Conservation (phyloP, 129 eudicot species). For the Smallanthus sonchifolius region DNA sequence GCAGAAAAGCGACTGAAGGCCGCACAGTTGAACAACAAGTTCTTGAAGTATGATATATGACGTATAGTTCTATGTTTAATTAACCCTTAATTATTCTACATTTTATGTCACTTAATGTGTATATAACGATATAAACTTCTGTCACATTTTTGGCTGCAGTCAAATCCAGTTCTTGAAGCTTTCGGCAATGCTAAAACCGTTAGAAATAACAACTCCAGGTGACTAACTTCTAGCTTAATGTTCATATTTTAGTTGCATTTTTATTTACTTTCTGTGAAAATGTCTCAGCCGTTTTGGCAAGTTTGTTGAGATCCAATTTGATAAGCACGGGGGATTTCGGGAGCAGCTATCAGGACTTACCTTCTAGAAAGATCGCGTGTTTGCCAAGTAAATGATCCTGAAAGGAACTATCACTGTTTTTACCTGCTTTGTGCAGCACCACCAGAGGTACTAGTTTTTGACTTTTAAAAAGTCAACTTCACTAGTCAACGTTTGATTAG, state of each 20-base stretch:
- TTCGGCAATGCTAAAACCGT: slow-evolving; percentile 99
- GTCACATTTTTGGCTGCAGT: slow-evolving; percentile 52
- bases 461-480: neutral
- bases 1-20: slow-evolving; percentile 93
- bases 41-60: slow-evolving; percentile 81
- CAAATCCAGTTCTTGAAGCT: slow-evolving; percentile 99
- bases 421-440: slow-evolving; percentile 99
- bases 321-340: slow-evolving; percentile 96
- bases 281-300: slow-evolving; percentile 90
- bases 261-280: slow-evolving; percentile 5
- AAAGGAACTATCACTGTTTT: slow-evolving; percentile 96
- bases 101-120: neutral
- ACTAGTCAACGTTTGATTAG: slow-evolving; percentile 14
- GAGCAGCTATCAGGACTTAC: slow-evolving; percentile 98
- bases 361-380: slow-evolving; percentile 98
- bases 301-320: slow-evolving; percentile 98
- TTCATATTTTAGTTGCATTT: slow-evolving; percentile 6
- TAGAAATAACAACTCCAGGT: slow-evolving; percentile 99
- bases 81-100: slow-evolving; percentile 4
- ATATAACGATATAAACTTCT: neutral
- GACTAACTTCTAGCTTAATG: neutral
- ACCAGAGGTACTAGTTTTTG: slow-evolving; percentile 53
- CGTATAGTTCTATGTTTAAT: slow-evolving; percentile 33
- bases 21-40: slow-evolving; percentile 99
- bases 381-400: slow-evolving; percentile 93